A percentile compares a stretch with the other conserved stretches of the same genome.
Evolutionary conservation across 2,329 filamentous ascomycete species (phyloP).

Genomic region (Dothidotthia symphoricarpi): DNA sequence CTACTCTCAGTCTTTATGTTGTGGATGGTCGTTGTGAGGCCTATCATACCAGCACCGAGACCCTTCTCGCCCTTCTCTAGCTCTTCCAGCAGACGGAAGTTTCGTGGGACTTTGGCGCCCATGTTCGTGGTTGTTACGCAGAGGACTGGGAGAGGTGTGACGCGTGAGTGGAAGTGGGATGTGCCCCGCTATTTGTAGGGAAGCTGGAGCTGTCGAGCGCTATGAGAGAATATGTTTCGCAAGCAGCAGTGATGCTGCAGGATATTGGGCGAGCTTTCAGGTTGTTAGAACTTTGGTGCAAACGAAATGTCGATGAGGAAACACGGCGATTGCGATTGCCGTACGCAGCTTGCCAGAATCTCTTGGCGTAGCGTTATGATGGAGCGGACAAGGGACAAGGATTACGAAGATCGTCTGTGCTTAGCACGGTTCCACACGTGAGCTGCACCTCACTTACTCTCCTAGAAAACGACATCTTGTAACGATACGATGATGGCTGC

Average conservation of each 20-base stretch:
- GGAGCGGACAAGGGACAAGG: constrained; percentile 10
- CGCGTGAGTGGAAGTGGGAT: constrained; percentile 25
- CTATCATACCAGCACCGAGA: constrained; percentile 71
- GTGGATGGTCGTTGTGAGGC: neutral
- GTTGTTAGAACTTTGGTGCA: no score
- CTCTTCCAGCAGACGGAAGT: constrained; percentile 95
- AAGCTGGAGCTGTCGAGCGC: constrained; percentile 5
- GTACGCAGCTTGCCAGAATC: constrained; percentile 8
- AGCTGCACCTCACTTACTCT: neutral
- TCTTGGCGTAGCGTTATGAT: constrained; percentile 8
- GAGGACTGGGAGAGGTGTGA: constrained; percentile 13
- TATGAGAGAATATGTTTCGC: constrained; percentile 4
- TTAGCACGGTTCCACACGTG: neutral
- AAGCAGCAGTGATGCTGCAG: neutral
- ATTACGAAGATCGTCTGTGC: constrained; percentile 1
- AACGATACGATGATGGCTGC: constrained; percentile 17
- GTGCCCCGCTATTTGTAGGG: constrained; percentile 31
- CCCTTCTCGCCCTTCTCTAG: constrained; percentile 99
- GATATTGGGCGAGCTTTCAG: no score
- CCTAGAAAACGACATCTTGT: no score
- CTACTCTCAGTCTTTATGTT: constrained; percentile 11
- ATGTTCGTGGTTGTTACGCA: constrained; percentile 40
- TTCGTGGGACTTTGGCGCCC: constrained; percentile 81
- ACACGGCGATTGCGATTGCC: constrained; percentile 11
- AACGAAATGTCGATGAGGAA: constrained; percentile 1